These are phyloP conservation scores for Albifimbria verrucaria DNA, from an alignment of 2,329 filamentous ascomycete species.

Conservation along the genomic window DNA sequence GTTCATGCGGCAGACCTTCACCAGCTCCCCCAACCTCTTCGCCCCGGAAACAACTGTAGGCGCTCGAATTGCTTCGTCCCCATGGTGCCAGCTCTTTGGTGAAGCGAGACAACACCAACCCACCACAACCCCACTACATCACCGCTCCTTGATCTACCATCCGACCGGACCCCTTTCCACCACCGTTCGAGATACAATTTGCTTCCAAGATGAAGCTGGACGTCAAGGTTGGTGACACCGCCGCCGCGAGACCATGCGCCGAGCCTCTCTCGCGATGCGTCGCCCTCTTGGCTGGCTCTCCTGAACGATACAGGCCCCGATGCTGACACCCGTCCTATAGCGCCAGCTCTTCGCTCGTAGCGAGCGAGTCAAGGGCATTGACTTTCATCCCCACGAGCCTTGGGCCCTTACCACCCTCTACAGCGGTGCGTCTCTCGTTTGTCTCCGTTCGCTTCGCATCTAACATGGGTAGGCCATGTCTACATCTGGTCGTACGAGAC, in stretches of 20 bases:
- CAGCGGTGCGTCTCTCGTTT: slow-evolving; percentile 71
- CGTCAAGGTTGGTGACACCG: slow-evolving; percentile 33
- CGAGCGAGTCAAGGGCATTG: slow-evolving; percentile 94
- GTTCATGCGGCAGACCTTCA: slow-evolving; percentile 4
- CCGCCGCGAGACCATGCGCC: slow-evolving; percentile 1
- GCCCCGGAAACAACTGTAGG: background rate
- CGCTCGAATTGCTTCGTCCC: background rate
- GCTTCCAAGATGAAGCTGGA: slow-evolving; percentile 37
- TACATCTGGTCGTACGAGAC: slow-evolving; percentile 99
- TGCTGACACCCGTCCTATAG: slow-evolving; percentile 21
- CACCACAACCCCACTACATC: slow-evolving; percentile 1
- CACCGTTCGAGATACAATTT: slow-evolving; percentile 18
- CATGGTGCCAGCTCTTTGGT: slow-evolving; percentile 1
- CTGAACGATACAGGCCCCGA: slow-evolving; percentile 8
- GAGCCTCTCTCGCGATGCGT: background rate
- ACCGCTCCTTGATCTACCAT: slow-evolving; percentile 16
- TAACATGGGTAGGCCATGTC: slow-evolving; percentile 68
- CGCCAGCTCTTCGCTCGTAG: slow-evolving; percentile 66
- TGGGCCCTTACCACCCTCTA: slow-evolving; percentile 97
- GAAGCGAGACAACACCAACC: slow-evolving; percentile 1
- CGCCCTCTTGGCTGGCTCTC: slow-evolving; percentile 3
- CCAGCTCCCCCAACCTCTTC: background rate
- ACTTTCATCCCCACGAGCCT: slow-evolving; percentile 95
- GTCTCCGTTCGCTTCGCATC: background rate
- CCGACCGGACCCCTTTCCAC: slow-evolving; percentile 22